A percentile compares a stretch with the other conserved stretches of the same genome.
Conservation (phyloP, 345 rosid species). For the Hypericum androsaemum region DNA sequence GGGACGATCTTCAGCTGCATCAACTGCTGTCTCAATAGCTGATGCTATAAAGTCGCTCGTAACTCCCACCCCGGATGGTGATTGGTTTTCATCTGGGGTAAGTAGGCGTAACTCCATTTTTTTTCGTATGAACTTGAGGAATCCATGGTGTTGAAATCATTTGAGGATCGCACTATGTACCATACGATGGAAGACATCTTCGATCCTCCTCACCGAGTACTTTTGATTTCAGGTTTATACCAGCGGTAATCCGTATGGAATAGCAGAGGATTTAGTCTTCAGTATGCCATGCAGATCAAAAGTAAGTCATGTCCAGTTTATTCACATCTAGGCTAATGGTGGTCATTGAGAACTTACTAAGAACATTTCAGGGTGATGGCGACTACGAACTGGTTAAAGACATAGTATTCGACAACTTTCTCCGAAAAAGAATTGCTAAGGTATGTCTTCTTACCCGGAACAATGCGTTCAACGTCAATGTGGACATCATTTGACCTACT, state of each 20-base stretch:
- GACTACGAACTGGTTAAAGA: conserved; percentile 90
- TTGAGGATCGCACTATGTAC: too few relatives aligned
- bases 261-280: conserved; percentile 76
- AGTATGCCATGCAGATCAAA: conserved; percentile 99
- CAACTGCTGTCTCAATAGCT: conserved; percentile 82
- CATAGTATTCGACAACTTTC: conserved; percentile 70
- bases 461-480: too few relatives aligned
- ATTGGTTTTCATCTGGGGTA: conserved; percentile 95
- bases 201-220: too few relatives aligned
- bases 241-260: conserved; percentile 83
- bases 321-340: conserved; percentile 3
- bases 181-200: too few relatives aligned
- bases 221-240: conserved; percentile 56
- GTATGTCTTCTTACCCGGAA: conserved; percentile 19
- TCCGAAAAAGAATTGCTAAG: conserved; percentile 67
- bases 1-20: conserved; percentile 99
- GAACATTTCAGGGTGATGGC: conserved; percentile 68
- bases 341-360: conserved; percentile 2
- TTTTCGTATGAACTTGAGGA: too few relatives aligned
- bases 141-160: too few relatives aligned
- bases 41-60: conserved; percentile 87
- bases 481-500: too few relatives aligned
- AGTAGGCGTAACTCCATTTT: conserved; percentile 11
- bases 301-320: conserved; percentile 27
- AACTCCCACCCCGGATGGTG: conserved; percentile 90